A percentile compares a stretch with the other conserved stretches of the same genome.
These are phyloP conservation scores for Podila epicladia DNA, from an alignment of 192 early-diverging fungal genomes.

Conservation along the genomic window DNA sequence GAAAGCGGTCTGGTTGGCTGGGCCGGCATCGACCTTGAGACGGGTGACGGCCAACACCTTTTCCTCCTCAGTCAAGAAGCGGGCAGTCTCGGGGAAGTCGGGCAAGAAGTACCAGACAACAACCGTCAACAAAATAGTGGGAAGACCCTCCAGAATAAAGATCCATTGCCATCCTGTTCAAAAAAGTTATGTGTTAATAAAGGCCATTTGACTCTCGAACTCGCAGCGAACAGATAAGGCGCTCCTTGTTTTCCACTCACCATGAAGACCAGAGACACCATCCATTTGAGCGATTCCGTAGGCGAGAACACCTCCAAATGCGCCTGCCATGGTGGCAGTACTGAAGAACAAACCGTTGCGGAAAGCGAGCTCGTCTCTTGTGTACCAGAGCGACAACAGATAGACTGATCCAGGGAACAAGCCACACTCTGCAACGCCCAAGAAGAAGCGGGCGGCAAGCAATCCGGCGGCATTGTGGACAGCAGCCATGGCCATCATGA, in stretches of 20 bases:
- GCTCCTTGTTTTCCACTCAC: slow-evolving; percentile 1
- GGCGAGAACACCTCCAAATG: slow-evolving; percentile 72
- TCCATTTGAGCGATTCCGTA: slow-evolving; percentile 72
- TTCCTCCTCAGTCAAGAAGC: slow-evolving; percentile 56
- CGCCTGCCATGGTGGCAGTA: slow-evolving; percentile 62
- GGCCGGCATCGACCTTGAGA: slow-evolving; percentile 59
- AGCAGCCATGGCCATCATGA: slow-evolving; percentile 65
- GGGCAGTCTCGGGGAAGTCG: slow-evolving; percentile 59
- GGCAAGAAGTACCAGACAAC: slow-evolving; percentile 57
- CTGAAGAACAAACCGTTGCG: slow-evolving; percentile 65
- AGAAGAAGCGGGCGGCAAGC: slow-evolving; percentile 64
- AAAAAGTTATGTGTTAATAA: background rate
- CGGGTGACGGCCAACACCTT: slow-evolving; percentile 54
- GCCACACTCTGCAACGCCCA: slow-evolving; percentile 67
- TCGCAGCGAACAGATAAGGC: background rate
- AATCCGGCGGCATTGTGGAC: slow-evolving; percentile 52
- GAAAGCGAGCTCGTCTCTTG: slow-evolving; percentile 60
- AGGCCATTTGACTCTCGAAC: background rate
- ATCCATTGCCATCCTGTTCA: slow-evolving; percentile 67
- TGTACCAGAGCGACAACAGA: slow-evolving; percentile 68
- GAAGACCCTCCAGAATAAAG: slow-evolving; percentile 73
- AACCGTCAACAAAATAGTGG: slow-evolving; percentile 51
- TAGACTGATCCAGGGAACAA: slow-evolving; percentile 68
- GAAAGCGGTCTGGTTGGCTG: slow-evolving; percentile 56
- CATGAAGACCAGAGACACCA: slow-evolving; percentile 54